phyloP scores from a whole-genome alignment of 148 eudicot species.

The Camellia lanceoleosa region DNA sequence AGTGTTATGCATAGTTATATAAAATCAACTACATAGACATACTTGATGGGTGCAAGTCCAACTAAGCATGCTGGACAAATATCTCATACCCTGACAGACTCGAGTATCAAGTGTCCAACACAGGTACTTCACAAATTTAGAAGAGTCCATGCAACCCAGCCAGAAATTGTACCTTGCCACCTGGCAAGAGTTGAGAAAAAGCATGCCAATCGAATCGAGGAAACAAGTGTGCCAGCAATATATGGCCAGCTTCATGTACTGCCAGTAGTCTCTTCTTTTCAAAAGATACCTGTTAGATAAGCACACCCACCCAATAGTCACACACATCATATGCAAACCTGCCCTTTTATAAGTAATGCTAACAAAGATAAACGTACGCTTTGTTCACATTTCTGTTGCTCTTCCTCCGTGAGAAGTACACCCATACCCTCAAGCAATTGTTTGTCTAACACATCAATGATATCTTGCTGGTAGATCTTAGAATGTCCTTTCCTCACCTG shows the following conservation, averaged over 20 bases:
- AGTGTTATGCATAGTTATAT: too few relatives aligned
- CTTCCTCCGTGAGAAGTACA: constrained; percentile 93
- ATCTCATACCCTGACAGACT: too few relatives aligned
- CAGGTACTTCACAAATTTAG: too few relatives aligned
- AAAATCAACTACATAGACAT: too few relatives aligned
- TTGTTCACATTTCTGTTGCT: constrained; percentile 85
- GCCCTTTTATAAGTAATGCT: background rate
- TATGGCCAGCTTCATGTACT: constrained; percentile 96
- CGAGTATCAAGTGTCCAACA: too few relatives aligned
- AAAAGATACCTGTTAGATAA: constrained; percentile 49
- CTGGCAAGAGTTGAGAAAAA: constrained; percentile 93
- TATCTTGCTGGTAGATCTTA: constrained; percentile 74
- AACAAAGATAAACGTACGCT: constrained; percentile 42
- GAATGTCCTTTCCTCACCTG: constrained; percentile 93
- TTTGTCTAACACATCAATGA: constrained; percentile 84
- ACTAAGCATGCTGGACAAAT: too few relatives aligned
- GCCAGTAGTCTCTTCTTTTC: constrained; percentile 85
- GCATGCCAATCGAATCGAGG: constrained; percentile 98
- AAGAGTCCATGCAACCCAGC: background rate
- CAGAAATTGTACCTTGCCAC: constrained; percentile 65
- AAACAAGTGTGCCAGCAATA: constrained; percentile 85
- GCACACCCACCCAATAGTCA: constrained; percentile 3
- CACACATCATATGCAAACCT: background rate
- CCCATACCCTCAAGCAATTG: constrained; percentile 98
- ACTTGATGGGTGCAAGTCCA: too few relatives aligned